Evolutionary conservation across 345 rosid genomes (phyloP), one percentile per base, ranked within the genome.

Genomic region (Sisymbrium altissimum): DNA sequence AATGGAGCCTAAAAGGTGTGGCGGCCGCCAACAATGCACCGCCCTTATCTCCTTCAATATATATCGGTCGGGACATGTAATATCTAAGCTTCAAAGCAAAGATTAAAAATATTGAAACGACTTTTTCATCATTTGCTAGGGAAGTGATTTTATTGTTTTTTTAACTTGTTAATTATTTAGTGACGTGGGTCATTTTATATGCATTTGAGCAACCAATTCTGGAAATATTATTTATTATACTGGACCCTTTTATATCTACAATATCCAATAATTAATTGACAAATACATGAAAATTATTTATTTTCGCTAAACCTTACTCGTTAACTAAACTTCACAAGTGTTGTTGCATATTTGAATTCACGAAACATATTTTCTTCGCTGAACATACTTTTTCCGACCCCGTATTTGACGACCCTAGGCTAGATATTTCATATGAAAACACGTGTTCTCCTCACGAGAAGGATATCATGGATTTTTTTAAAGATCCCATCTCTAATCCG

Each of bases 1-100:
- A 64, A 43, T 49, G 12, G 48, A 63, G 33, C 12, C 14, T 45
- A 46, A 66, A 74, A 67, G 55, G 19, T 36, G 27, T 39, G 44
- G 68, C 53, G 68, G 72, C 68, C 68, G 68, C 73, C 73, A 48
- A 58, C 36, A 58, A 25, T 19, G 62, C 53, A 67, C 78, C 78
- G 73, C 46, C 68, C 54, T 25, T 59, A 74, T 74, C 61, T 48
- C 35, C 12, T 74, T 52, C 10, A 35, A 38, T 67, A 29, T 14
- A 56, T 66, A 25, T 41, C 53, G 76, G 70, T 53, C 57, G 71
- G 70, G 40, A 19, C 71, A 23, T 64, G 48, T 14, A 73, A 14
- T 74, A 73, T 74, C 32, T 14, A 38, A 66, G 60, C 67, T 60
- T 56, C 35, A 25, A 46, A 74, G 35, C 66, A 15, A 57, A 66